Evolutionary conservation across 2,329 filamentous ascomycete genomes (phyloP), one percentile per base, ranked within the genome.

Genomic region (Didymella sp.): DNA sequence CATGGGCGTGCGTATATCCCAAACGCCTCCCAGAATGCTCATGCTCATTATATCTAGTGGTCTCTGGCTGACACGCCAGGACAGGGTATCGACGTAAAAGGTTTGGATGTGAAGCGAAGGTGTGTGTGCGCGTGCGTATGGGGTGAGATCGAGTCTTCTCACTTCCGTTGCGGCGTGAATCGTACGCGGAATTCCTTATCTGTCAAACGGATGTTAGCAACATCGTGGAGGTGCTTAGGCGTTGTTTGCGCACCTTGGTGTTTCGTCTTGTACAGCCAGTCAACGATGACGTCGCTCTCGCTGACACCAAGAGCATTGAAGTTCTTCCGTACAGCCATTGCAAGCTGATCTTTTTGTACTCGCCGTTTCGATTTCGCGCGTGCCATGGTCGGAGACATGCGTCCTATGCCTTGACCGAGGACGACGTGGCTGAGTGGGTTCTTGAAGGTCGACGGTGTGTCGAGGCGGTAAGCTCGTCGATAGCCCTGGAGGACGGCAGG

Each of bases 261-360:
- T 70, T 83, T 82, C 27, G 90, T 83, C 71, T 87, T 89, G 80
- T 91, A 90, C 59, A 92, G 81, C 72, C 92, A 86, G 62, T 90
- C 89, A 54, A 93, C 89, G 55, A 95, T 89, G 63, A 92, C 88
- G 67, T 95, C 91, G 71, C 88, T 92, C 79, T 96, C 91, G 62
- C 87, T 88, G 37, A 94, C 85, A 15, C 89, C 89, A 63, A 90
- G 82, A 30, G 86, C 87, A 72, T 95, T 95, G 79, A 95, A 95
- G 76, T 95, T 90, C 74, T 92, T 93, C 62, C 90, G 83, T 45
- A 93, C 89, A 1, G 85, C 83, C 63, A 87, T 82, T 8, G 89
- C 89, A 51, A 96, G 80, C 63, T 90, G 84, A 33, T 91, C 87
- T 72, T 90, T 90, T 68, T 84, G 85, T 72, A 92, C 87, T 51